Base-by-base conservation (phyloP, 441 rosid genomes). In the Euphorbia schlechtendalii region DNA sequence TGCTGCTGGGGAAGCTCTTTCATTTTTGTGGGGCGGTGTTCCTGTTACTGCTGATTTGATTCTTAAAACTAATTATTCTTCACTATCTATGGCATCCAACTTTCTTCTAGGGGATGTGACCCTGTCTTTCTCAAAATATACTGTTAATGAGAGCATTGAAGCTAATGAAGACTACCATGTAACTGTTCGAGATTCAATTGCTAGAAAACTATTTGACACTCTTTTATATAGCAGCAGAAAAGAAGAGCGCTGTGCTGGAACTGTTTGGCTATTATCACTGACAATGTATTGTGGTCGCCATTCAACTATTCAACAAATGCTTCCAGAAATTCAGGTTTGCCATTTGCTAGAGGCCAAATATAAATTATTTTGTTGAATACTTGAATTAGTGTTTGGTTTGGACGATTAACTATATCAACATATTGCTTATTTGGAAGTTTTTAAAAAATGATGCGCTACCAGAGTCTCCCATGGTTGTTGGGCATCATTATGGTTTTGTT, bases 211-310 rank as follows among this genome's bases (percentile, higher is more conserved):
- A 68, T 94, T 94, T 72, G 90, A 94, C 74, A 78, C 61, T 74
- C 99, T 94, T 71, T 77, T 94, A 40, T 94, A 85, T 68, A 89
- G 97, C 68, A 87, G 77, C 71, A 86, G 99, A 80, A 90, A 89
- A 75, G 99, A 91, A 75, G 99, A 94, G 86, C 86, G 97, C 59
- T 91, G 96, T 74, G 92, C 99, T 83, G 97, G 99, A 78, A 79
- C 96, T 64, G 97, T 94, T 65, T 94, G 97, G 99, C 78, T 94
- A 67, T 75, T 90, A 63, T 94, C 99, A 65, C 80, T 94, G 69
- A 86, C 85, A 73, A 86, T 90, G 92, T 94, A 90, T 77, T 91
- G 94, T 74, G 99, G 99, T 66, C 82, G 80, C 68, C 87, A 94
- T 63, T 80, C 94, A 63, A 76, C 86, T 75, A 84, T 94, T 78